A percentile compares a stretch with the other conserved stretches of the same genome.
These are phyloP conservation scores for Chaetoceros tenuissimus DNA, from an alignment of 108 stramenopile species.

Conservation along the genomic window DNA sequence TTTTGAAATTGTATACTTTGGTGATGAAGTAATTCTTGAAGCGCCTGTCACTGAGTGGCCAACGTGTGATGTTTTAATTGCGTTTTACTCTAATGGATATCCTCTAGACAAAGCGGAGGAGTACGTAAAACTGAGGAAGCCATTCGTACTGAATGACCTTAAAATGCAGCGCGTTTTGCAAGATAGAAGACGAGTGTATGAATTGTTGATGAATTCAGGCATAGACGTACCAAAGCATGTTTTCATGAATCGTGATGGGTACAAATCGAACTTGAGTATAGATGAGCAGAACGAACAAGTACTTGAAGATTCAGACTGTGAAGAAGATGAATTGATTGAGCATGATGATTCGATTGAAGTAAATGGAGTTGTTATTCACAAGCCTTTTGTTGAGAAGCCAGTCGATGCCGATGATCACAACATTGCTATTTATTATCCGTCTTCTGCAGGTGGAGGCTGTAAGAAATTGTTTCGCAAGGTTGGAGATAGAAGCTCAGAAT, in stretches of 20 bases:
- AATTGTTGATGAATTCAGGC: slow-evolving; percentile 76
- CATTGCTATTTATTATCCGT: slow-evolving; percentile 94
- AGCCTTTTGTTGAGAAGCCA: slow-evolving; percentile 99
- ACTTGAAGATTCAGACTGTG: neutral
- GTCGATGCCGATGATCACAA: slow-evolving; percentile 99
- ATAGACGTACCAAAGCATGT: slow-evolving; percentile 94
- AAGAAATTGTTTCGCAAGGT: slow-evolving; percentile 97
- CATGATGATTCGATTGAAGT: slow-evolving; percentile 94
- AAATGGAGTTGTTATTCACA: slow-evolving; percentile 88
- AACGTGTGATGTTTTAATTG: slow-evolving; percentile 87
- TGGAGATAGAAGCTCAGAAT: slow-evolving; percentile 80
- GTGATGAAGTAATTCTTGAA: slow-evolving; percentile 85
- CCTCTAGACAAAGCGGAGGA: slow-evolving; percentile 89
- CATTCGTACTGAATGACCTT: slow-evolving; percentile 90
- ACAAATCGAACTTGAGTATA: slow-evolving; percentile 43
- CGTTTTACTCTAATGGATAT: slow-evolving; percentile 91
- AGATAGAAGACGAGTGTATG: slow-evolving; percentile 91
- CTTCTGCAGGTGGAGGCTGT: slow-evolving; percentile 93
- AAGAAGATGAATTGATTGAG: slow-evolving; percentile 57
- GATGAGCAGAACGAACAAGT: slow-evolving; percentile 31
- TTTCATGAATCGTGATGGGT: slow-evolving; percentile 79
- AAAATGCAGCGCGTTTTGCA: slow-evolving; percentile 77
- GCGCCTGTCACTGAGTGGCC: slow-evolving; percentile 92
- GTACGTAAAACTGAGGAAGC: slow-evolving; percentile 84
- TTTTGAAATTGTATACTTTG: slow-evolving; percentile 88